Conservation (phyloP, 2,329 filamentous ascomycete genomes). For the Paradendryphiella salina region DNA sequence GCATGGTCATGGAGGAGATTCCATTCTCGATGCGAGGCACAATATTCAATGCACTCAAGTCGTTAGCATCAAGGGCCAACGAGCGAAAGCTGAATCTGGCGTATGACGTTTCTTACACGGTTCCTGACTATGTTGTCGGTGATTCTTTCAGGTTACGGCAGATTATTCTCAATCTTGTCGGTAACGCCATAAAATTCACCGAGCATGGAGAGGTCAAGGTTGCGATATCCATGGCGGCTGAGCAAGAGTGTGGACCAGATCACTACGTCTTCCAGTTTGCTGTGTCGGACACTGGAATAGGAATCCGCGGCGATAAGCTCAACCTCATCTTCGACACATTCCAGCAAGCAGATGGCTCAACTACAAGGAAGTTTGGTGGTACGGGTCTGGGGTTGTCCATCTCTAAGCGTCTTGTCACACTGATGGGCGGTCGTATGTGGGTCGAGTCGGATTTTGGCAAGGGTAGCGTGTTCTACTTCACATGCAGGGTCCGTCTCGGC, state of each 20-base stretch:
- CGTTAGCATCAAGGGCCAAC: constrained; percentile 93
- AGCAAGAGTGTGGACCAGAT: constrained; percentile 66
- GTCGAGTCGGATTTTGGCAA: constrained; percentile 89
- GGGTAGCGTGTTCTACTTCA: constrained; percentile 96
- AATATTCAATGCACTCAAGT: constrained; percentile 97
- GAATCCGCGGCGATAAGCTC: constrained; percentile 92
- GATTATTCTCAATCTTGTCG: constrained; percentile 95
- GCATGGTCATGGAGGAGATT: constrained; percentile 98
- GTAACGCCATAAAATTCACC: constrained; percentile 98
- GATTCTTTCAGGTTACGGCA: constrained; percentile 96
- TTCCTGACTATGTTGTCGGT: constrained; percentile 92
- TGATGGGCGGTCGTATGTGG: constrained; percentile 97
- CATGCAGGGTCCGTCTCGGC: constrained; percentile 84
- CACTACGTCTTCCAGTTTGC: constrained; percentile 96
- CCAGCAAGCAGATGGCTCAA: constrained; percentile 96
- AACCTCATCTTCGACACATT: constrained; percentile 98
- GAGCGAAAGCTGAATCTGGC: constrained; percentile 92
- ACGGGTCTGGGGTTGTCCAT: constrained; percentile 93
- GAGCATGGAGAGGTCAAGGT: constrained; percentile 95
- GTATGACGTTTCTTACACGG: constrained; percentile 89
- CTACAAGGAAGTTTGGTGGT: constrained; percentile 92
- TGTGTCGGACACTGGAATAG: constrained; percentile 94
- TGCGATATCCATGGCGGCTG: constrained; percentile 75
- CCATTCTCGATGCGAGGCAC: constrained; percentile 92
- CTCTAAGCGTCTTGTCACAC: constrained; percentile 88